Conservation (phyloP, 768 basidiomycete genomes). For the Rhizopogon vesiculosus region DNA sequence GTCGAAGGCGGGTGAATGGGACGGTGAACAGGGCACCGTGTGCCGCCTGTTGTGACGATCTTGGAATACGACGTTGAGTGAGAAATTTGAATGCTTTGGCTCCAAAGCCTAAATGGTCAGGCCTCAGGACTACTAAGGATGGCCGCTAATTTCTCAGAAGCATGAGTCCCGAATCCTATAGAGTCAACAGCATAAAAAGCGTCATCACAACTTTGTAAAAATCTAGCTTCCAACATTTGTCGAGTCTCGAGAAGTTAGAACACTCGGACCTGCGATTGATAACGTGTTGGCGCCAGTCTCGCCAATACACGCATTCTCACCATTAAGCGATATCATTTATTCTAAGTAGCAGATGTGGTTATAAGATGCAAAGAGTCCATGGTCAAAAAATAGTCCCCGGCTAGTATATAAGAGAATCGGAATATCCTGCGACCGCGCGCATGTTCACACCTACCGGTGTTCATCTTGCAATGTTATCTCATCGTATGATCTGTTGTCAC, state of each 20-base stretch:
- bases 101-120: background rate
- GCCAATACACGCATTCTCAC: too few relatives aligned
- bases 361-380: conserved; percentile 6
- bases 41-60: conserved; percentile 9
- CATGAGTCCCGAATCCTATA: too few relatives aligned
- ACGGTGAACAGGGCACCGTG: conserved; percentile 3
- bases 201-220: too few relatives aligned
- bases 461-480: conserved; percentile 41
- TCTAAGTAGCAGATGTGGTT: conserved; percentile 7
- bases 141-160: background rate
- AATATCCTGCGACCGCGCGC: background rate
- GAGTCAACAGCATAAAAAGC: too few relatives aligned
- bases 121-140: background rate
- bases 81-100: background rate
- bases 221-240: too few relatives aligned
- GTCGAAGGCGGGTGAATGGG: conserved; percentile 34
- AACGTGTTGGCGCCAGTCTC: too few relatives aligned
- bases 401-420: conserved; percentile 20
- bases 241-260: too few relatives aligned
- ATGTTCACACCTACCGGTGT: conserved; percentile 8
- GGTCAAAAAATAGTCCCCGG: background rate
- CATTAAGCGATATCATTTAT: background rate
- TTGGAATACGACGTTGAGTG: background rate
- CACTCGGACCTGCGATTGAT: too few relatives aligned
- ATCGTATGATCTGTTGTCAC: conserved; percentile 40